Conservation (phyloP, 768 basidiomycete genomes). For the Phylloporus rhodoxanthus region DNA sequence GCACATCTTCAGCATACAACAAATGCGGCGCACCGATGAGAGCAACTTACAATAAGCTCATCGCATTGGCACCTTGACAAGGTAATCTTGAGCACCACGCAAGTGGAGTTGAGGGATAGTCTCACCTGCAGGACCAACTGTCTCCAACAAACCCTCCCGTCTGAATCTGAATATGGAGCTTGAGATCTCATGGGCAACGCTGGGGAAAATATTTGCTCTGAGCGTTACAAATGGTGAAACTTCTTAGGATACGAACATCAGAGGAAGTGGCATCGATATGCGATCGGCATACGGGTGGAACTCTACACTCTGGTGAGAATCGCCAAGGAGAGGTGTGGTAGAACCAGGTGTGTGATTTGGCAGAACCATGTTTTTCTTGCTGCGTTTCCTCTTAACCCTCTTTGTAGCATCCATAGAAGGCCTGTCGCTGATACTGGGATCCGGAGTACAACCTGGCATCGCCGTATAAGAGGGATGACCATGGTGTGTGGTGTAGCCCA, state of each 20-base stretch:
- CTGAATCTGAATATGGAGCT: conserved; percentile 66
- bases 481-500: conserved; percentile 35
- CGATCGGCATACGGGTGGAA: conserved; percentile 53
- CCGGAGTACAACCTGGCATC: conserved; percentile 30
- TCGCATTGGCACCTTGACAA: conserved; percentile 63
- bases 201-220: conserved; percentile 20
- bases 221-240: neutral
- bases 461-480: conserved; percentile 39
- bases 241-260: conserved; percentile 47
- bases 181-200: conserved; percentile 78
- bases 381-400: conserved; percentile 64
- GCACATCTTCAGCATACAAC: conserved; percentile 4
- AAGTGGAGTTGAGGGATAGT: neutral
- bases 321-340: conserved; percentile 59
- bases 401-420: conserved; percentile 52
- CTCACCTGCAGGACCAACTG: conserved; percentile 81
- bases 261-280: conserved; percentile 72
- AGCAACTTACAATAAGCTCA: conserved; percentile 55
- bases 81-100: conserved; percentile 1
- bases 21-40: neutral
- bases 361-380: conserved; percentile 44
- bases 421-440: conserved; percentile 17
- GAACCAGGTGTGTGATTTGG: conserved; percentile 24
- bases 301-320: conserved; percentile 51
- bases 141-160: conserved; percentile 77